Evolutionary conservation across 2,329 filamentous ascomycete species (phyloP).

Genomic region (Knoxdaviesia proteae): DNA sequence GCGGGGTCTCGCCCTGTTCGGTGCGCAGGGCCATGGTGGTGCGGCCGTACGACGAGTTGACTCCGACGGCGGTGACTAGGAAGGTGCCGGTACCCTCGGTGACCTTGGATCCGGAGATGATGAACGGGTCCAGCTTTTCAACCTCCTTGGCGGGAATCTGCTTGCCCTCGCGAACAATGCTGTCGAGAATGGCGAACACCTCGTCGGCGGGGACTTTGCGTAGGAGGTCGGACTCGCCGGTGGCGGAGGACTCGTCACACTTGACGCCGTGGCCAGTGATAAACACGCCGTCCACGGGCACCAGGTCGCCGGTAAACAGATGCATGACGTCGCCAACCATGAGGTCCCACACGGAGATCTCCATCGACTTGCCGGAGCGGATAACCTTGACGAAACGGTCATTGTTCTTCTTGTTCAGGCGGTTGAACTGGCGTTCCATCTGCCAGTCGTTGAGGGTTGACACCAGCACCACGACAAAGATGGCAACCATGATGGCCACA

Average conservation of each 20-base stretch:
- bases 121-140: constrained; percentile 37
- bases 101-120: constrained; percentile 34
- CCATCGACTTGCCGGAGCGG: constrained; percentile 41
- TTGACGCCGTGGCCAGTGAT: constrained; percentile 31
- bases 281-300: constrained; percentile 51
- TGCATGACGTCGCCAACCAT: constrained; percentile 50
- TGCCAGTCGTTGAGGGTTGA: constrained; percentile 41
- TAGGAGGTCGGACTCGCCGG: constrained; percentile 52
- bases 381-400: constrained; percentile 45
- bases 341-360: constrained; percentile 45
- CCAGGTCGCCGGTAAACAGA: constrained; percentile 46
- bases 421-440: constrained; percentile 44
- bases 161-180: constrained; percentile 12
- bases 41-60: constrained; percentile 30
- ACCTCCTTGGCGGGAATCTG: constrained; percentile 11
- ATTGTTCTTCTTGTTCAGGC: constrained; percentile 39
- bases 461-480: constrained; percentile 20
- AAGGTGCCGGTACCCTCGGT: constrained; percentile 31
- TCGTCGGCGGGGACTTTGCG: constrained; percentile 42
- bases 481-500: constrained; percentile 6
- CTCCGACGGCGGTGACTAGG: constrained; percentile 32
- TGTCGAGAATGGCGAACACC: constrained; percentile 29
- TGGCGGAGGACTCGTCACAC: constrained; percentile 55
- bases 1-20: constrained; percentile 28
- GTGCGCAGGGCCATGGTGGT: constrained; percentile 34